These are phyloP conservation scores for Boletus insuetus DNA, from an alignment of 768 basidiomycete species.

Conservation along the genomic window DNA sequence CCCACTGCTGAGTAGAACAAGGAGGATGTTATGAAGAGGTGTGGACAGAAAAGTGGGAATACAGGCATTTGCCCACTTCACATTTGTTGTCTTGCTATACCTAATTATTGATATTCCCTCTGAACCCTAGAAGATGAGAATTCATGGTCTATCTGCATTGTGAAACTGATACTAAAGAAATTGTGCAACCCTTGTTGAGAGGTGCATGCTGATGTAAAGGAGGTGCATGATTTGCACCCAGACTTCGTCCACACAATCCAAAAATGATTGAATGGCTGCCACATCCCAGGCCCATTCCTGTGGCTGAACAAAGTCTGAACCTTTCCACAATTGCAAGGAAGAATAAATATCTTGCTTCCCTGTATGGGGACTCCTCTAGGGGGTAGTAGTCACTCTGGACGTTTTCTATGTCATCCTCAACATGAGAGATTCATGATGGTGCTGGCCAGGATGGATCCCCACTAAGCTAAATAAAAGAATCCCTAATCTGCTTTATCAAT, in stretches of 20 bases:
- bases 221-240: neutral
- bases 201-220: neutral
- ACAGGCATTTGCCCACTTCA: neutral
- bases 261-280: neutral
- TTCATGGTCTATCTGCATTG: neutral
- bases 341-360: neutral
- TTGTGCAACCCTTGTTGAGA: neutral
- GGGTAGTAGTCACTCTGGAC: neutral
- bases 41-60: neutral
- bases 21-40: too few relatives aligned
- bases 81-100: constrained; percentile 6
- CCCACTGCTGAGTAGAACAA: too few relatives aligned
- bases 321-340: neutral
- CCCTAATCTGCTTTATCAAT: neutral
- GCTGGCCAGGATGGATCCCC: neutral
- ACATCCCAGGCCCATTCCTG: neutral
- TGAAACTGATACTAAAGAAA: constrained; percentile 2
- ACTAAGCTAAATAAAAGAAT: neutral
- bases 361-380: neutral
- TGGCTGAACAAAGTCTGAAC: neutral
- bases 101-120: neutral
- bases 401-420: neutral
- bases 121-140: neutral
- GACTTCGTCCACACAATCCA: neutral
- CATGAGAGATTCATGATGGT: too few relatives aligned